Conservation (phyloP, 352 stramenopile genomes). For the Phytophthora hibernalis region DNA sequence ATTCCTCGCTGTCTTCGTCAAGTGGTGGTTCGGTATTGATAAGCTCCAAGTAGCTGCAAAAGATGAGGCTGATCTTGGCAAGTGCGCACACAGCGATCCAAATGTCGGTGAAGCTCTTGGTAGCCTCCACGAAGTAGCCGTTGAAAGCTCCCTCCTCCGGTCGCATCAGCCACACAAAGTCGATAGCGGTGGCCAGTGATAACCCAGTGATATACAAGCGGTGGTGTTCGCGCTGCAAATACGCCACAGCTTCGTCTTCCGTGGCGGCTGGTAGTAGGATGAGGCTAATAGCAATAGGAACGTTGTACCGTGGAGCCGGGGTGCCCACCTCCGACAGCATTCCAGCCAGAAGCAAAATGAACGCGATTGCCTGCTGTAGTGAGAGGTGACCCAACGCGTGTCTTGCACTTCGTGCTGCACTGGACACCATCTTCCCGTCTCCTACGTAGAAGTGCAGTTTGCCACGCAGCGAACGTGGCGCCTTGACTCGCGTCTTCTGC, state of each 20-base stretch:
- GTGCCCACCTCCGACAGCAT: constrained; percentile 72
- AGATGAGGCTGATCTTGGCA: constrained; percentile 73
- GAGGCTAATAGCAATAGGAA: constrained; percentile 62
- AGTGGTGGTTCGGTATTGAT: constrained; percentile 57
- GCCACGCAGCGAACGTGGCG: constrained; percentile 31
- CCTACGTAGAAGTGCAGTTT: constrained; percentile 38
- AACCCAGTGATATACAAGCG: constrained; percentile 65
- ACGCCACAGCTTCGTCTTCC: constrained; percentile 33
- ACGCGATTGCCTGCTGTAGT: constrained; percentile 64
- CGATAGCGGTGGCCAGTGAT: constrained; percentile 48
- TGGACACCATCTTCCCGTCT: constrained; percentile 16
- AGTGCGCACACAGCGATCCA: constrained; percentile 57
- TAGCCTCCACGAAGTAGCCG: constrained; percentile 55
- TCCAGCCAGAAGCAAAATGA: constrained; percentile 58
- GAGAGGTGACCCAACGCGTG: constrained; percentile 50
- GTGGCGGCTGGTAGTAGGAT: constrained; percentile 44
- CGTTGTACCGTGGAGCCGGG: constrained; percentile 75
- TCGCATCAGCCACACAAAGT: constrained; percentile 75
- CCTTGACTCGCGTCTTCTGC: constrained; percentile 19
- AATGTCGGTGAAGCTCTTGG: constrained; percentile 57
- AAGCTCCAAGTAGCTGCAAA: constrained; percentile 74
- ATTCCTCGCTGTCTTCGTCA: constrained; percentile 31
- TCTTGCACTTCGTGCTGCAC: constrained; percentile 23
- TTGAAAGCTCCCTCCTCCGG: constrained; percentile 71
- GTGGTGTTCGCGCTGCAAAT: constrained; percentile 42